These are phyloP conservation scores for Skeletonema marinoi DNA, from an alignment of 108 stramenopile genomes.

Conservation along the genomic window DNA sequence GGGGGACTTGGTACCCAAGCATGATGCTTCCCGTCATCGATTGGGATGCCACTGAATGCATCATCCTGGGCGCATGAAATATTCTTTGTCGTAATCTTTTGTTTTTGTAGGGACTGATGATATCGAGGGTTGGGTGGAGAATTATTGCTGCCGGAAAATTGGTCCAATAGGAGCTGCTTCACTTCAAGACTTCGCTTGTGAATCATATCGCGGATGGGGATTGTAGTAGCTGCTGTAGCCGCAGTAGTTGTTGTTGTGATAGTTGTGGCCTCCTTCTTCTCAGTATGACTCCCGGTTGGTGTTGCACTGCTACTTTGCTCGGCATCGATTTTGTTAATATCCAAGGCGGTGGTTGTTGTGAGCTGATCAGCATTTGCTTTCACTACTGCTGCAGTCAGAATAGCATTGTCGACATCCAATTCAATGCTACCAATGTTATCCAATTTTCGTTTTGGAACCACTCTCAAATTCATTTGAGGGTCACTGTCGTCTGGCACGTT, in stretches of 20 bases:
- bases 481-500: too few species aligned
- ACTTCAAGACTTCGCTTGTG: constrained; percentile 2
- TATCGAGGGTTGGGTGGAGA: constrained; percentile 9
- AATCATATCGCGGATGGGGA: constrained; percentile 7
- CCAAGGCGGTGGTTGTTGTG: too few species aligned
- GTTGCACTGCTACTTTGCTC: too few species aligned
- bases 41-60: constrained; percentile 26
- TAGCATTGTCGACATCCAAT: too few species aligned
- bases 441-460: too few species aligned
- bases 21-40: constrained; percentile 9
- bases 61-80: constrained; percentile 19
- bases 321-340: too few species aligned
- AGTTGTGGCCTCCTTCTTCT: neutral
- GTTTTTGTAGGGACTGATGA: neutral
- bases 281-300: too few species aligned
- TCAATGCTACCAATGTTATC: too few species aligned
- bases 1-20: constrained; percentile 18
- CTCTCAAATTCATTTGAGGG: too few species aligned
- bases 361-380: too few species aligned
- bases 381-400: too few species aligned
- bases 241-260: neutral
- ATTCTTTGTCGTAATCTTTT: neutral
- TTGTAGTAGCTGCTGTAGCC: neutral
- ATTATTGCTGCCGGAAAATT: neutral
- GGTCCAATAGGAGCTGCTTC: neutral